Conservation (phyloP, 208 protist species). For the Acanthamoeba castellanii region DNA sequence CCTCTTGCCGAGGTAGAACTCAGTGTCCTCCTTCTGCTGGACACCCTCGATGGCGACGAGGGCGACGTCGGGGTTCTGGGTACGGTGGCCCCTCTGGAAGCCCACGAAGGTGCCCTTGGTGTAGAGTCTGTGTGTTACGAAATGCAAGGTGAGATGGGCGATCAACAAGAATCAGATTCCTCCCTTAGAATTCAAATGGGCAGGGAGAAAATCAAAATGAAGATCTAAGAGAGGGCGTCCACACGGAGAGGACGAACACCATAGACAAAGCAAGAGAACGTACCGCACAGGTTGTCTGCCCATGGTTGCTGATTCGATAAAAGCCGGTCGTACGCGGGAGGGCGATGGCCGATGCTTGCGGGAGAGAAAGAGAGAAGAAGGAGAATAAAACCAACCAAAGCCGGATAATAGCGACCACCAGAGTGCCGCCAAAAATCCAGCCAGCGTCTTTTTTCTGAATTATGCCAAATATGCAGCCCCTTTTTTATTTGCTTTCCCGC, state of each 20-base stretch:
- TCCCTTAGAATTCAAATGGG: too few relatives aligned
- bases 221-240: not conserved
- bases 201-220: not conserved
- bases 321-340: conserved; percentile 16
- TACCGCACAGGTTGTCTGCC: conserved; percentile 61
- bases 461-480: not conserved
- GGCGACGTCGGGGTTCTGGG: conserved; percentile 96
- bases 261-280: not conserved
- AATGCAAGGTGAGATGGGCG: not conserved
- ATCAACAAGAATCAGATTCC: not conserved
- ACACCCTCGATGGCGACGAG: conserved; percentile 98
- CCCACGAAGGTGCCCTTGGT: conserved; percentile 62
- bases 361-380: conserved; percentile 65
- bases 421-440: not conserved
- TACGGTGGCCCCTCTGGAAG: conserved; percentile 87
- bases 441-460: not conserved
- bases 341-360: conserved; percentile 55
- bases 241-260: not conserved
- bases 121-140: conserved; percentile 10
- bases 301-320: conserved; percentile 14
- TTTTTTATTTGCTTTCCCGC: not conserved
- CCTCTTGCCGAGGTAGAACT: conserved; percentile 99
- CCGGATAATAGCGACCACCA: not conserved
- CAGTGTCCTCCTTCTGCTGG: conserved; percentile 95
- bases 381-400: conserved; percentile 4